Evolutionary conservation across 108 stramenopile genomes (phyloP).

Genomic region (Nannochloropsis granulata): DNA sequence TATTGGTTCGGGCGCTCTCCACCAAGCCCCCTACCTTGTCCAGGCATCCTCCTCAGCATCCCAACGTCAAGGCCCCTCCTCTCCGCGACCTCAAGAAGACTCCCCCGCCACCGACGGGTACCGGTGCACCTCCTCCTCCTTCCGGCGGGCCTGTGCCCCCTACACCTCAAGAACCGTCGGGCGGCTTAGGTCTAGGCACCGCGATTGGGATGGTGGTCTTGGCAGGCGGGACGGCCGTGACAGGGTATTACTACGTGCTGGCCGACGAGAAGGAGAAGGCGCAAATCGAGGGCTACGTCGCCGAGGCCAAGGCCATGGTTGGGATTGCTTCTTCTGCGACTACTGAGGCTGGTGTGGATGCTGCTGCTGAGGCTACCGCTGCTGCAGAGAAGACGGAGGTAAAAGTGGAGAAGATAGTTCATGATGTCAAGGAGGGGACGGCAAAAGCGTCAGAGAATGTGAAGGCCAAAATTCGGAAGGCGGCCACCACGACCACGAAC

Average conservation of each 20-base stretch:
- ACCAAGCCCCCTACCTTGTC: neutral
- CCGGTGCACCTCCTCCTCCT: neutral
- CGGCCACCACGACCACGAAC: neutral
- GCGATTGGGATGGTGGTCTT: neutral
- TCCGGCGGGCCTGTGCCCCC: neutral
- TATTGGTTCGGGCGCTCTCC: neutral
- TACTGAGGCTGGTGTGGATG: neutral
- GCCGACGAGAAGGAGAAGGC: neutral
- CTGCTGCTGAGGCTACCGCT: neutral
- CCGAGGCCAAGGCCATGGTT: neutral
- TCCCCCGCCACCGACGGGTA: neutral
- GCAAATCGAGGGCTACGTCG: neutral
- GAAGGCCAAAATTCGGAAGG: neutral
- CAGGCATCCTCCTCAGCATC: neutral
- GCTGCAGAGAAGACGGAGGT: neutral
- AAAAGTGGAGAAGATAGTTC: neutral
- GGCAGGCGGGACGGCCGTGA: neutral
- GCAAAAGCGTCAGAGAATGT: neutral
- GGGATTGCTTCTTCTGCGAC: neutral
- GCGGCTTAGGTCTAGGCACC: neutral
- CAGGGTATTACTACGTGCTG: neutral
- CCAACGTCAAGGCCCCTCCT: no score
- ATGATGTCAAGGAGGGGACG: neutral
- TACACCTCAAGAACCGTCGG: neutral
- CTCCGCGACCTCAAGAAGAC: neutral